Percentiles rank a stretch among this genome's conserved stretches.
These are phyloP conservation scores for Suillus clintonianus DNA, from an alignment of 768 basidiomycete species.

Conservation along the genomic window DNA sequence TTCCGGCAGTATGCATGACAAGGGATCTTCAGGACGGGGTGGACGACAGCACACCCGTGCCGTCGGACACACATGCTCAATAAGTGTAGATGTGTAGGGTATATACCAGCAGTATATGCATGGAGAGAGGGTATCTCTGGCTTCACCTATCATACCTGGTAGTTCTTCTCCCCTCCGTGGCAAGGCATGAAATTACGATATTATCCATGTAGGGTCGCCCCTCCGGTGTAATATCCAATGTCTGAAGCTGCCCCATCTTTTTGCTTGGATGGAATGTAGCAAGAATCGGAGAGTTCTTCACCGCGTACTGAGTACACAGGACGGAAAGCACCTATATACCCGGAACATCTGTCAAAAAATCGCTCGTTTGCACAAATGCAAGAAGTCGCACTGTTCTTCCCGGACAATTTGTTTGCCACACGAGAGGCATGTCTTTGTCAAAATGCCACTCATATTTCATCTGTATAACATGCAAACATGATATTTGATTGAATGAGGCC, in stretches of 20 bases:
- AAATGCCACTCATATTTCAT: neutral
- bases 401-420: neutral
- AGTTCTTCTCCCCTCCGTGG: neutral
- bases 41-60: neutral
- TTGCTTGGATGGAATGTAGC: neutral
- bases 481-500: neutral
- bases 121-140: neutral
- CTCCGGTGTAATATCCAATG: neutral
- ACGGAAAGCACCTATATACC: neutral
- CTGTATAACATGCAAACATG: neutral
- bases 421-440: neutral
- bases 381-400: neutral
- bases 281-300: neutral
- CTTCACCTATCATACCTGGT: neutral
- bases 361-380: neutral
- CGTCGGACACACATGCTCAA: neutral
- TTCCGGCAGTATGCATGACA: neutral
- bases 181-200: constrained; percentile 1
- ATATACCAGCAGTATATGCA: neutral
- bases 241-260: neutral
- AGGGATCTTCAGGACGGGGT: neutral
- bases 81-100: neutral
- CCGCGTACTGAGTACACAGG: neutral
- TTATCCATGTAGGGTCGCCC: neutral
- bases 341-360: neutral